phyloP scores from a whole-genome alignment of 1,284 basidiomycete genomes.

The Ceratobasidium sp. region DNA sequence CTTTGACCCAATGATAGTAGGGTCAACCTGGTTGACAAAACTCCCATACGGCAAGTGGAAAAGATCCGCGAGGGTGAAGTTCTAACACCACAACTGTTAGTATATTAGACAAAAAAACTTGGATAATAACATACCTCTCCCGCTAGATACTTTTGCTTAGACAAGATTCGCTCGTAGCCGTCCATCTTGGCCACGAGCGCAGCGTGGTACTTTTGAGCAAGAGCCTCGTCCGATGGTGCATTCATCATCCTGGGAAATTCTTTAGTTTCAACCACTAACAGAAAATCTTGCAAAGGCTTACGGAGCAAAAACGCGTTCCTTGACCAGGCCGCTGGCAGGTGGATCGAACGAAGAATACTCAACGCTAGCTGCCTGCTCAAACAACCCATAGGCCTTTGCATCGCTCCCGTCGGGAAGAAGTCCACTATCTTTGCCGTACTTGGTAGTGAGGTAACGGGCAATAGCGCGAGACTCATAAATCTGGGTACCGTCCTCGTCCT shows the following conservation, averaged over 20 bases:
- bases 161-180: constrained; percentile 63
- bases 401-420: constrained; percentile 49
- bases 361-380: constrained; percentile 53
- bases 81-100: not conserved
- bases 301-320: constrained; percentile 29
- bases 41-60: constrained; percentile 63
- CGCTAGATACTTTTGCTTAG: constrained; percentile 64
- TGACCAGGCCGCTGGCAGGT: constrained; percentile 11
- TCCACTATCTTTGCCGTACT: constrained; percentile 52
- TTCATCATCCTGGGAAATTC: constrained; percentile 48
- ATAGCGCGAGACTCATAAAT: constrained; percentile 64
- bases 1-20: not conserved
- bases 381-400: constrained; percentile 52
- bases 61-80: constrained; percentile 42
- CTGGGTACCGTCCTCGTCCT: constrained; percentile 35
- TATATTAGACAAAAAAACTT: not conserved
- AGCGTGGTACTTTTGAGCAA: constrained; percentile 52
- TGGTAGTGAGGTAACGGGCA: constrained; percentile 60
- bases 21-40: constrained; percentile 45
- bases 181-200: constrained; percentile 58
- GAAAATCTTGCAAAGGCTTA: constrained; percentile 22
- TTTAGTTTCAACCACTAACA: constrained; percentile 33
- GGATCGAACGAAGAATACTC: constrained; percentile 54
- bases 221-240: constrained; percentile 50
- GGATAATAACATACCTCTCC: constrained; percentile 57